phyloP scores from a whole-genome alignment of 2,329 filamentous ascomycete genomes.

The Hymenoscyphus linearis region DNA sequence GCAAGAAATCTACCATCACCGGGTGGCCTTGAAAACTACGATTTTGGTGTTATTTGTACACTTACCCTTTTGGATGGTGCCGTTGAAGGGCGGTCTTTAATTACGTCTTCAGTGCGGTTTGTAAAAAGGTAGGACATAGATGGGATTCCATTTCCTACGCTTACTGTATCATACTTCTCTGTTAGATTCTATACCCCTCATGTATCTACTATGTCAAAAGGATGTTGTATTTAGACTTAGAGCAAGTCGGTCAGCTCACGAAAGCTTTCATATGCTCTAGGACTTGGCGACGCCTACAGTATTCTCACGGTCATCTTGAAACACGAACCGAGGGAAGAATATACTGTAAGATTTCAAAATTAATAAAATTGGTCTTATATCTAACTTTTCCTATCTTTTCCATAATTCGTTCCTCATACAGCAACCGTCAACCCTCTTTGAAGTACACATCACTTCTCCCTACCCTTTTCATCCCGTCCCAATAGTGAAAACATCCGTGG shows the following conservation, averaged over 20 bases:
- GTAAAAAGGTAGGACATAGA: conserved; percentile 23
- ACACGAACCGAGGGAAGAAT: not conserved
- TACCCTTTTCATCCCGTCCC: conserved; percentile 5
- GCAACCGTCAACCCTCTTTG: not conserved
- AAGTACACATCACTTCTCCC: not conserved
- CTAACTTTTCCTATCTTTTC: not conserved
- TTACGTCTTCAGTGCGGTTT: conserved; percentile 54
- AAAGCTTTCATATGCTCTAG: too few relatives aligned
- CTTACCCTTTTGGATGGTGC: conserved; percentile 51
- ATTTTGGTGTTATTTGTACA: conserved; percentile 46
- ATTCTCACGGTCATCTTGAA: not conserved
- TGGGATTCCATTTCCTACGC: conserved; percentile 5
- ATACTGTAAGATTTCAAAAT: not conserved
- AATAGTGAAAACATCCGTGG: conserved; percentile 13
- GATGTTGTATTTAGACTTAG: too few relatives aligned
- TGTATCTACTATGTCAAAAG: not conserved
- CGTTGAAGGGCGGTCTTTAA: conserved; percentile 53
- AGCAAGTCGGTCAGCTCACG: too few relatives aligned
- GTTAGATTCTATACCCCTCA: not conserved
- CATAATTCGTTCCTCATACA: not conserved
- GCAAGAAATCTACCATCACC: conserved; percentile 39
- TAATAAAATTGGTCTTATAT: not conserved
- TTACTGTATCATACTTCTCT: not conserved
- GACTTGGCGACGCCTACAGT: not conserved
- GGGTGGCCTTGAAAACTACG: conserved; percentile 41